Base-by-base conservation (phyloP, 2,329 filamentous ascomycete species). In the Endocalyx cinctus region DNA sequence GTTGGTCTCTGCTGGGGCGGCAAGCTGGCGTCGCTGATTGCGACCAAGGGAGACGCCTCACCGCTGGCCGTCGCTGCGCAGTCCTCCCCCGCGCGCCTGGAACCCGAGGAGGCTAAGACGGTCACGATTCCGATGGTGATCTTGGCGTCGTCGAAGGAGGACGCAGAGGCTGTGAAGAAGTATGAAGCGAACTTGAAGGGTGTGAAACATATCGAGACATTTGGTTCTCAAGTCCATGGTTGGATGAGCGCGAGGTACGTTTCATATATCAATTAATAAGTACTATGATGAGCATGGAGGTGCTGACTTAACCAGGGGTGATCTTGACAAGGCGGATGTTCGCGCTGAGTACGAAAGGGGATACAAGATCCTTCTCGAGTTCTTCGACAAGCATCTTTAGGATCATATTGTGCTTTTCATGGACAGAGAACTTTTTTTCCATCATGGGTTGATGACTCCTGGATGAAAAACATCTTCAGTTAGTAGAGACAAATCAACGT, bases 211-310 rank as follows among this genome's bases (percentile, higher is more conserved):
- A 16, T 29, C n/a, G 27, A 29, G 27, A 29, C 13, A 6, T 29
- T 29, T 16, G 27, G 27, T 5, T 6, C 6, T 5, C 27, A 29
- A 12, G 27, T 29, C 16, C 27, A 29, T 29, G 27, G 27, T 7
- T 29, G 27, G 27, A 29, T 29, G 27, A 29, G 27, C 16, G 27
- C 27, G 12, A 29, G 27, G 27, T 29, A 29, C 6, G 27, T 29
- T 5, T 29, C 12, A 14, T 15, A 27, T 29, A 7, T 16, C 15
- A 14, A 27, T 25, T 25, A 25, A 10, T 10, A n/a, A 25, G 10
- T 10, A 27, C 7, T 12, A 27, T 27, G 26, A 14, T 7, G 6
- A 29, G 27, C 6, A 29, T 5, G 6, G 12, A 8, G 15, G 12
- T 29, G 16, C 27, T 29, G 13, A 29, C 15, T 12, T 15, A n/a